Percentiles rank a stretch among this genome's conserved stretches.
Evolutionary conservation across 2,329 filamentous ascomycete genomes (phyloP).

Genomic region (Pestalotiopsis sp.): DNA sequence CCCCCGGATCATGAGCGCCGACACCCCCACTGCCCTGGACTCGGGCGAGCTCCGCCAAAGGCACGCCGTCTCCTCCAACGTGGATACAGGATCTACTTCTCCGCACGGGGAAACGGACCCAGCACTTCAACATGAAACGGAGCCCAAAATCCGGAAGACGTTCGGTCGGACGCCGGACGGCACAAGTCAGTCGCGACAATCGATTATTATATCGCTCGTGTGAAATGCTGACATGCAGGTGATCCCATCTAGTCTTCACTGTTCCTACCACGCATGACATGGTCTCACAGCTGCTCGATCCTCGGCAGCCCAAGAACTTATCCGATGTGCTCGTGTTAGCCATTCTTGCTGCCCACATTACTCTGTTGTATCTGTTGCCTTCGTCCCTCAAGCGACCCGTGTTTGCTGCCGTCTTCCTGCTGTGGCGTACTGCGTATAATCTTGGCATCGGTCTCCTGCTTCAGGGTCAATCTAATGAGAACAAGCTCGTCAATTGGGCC

Average conservation of each 20-base stretch:
- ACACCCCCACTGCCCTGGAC: slow-evolving; percentile 18
- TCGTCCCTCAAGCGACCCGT: slow-evolving; percentile 69
- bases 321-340: slow-evolving; percentile 81
- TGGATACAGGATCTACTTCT: slow-evolving; percentile 14
- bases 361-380: slow-evolving; percentile 75
- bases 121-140: slow-evolving; percentile 17
- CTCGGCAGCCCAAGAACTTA: slow-evolving; percentile 91
- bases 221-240: slow-evolving; percentile 12
- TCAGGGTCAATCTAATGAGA: slow-evolving; percentile 86
- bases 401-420: slow-evolving; percentile 83
- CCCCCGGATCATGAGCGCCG: slow-evolving; percentile 23
- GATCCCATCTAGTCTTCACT: slow-evolving; percentile 72
- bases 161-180: slow-evolving; percentile 91
- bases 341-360: slow-evolving; percentile 76
- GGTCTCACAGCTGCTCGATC: slow-evolving; percentile 96
- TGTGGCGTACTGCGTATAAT: slow-evolving; percentile 94
- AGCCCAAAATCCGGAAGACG: slow-evolving; percentile 64
- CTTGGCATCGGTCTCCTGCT: slow-evolving; percentile 89
- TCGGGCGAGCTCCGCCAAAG: slow-evolving; percentile 31
- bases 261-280: slow-evolving; percentile 98
- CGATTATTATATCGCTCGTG: neutral
- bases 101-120: slow-evolving; percentile 19
- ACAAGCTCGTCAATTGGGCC: slow-evolving; percentile 84
- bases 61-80: slow-evolving; percentile 20
- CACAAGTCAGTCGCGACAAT: slow-evolving; percentile 66